Percentiles rank a stretch among this genome's conserved stretches.
Conservation (phyloP, 306 rosid genomes). For the Dalbergia cochinchinensis region DNA sequence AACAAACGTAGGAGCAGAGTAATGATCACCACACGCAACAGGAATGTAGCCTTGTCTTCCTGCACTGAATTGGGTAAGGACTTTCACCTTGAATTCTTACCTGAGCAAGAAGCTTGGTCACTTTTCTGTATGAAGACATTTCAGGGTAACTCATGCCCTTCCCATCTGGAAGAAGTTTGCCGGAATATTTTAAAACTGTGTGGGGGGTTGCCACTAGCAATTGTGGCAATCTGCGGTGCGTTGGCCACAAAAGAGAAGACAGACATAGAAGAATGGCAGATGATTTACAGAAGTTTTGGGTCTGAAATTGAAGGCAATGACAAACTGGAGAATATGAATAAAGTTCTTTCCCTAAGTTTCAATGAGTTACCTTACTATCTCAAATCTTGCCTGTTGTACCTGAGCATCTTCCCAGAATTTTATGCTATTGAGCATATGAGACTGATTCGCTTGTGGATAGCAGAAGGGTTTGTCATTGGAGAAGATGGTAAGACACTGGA, state of each 20-base stretch:
- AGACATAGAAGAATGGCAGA: constrained; percentile 61
- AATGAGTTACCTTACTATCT: constrained; percentile 72
- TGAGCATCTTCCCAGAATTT: constrained; percentile 58
- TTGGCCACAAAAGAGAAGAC: constrained; percentile 50
- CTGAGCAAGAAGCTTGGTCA: constrained; percentile 55
- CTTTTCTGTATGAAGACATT: constrained; percentile 66
- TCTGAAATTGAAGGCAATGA: constrained; percentile 54
- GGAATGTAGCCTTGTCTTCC: constrained; percentile 54
- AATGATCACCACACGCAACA: constrained; percentile 61
- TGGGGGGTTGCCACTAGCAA: constrained; percentile 65
- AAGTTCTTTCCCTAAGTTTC: constrained; percentile 63
- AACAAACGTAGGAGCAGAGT: constrained; percentile 57
- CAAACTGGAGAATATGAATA: constrained; percentile 55
- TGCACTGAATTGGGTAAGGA: constrained; percentile 48
- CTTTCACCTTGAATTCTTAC: constrained; percentile 55
- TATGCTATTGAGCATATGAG: constrained; percentile 53
- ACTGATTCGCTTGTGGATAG: constrained; percentile 68
- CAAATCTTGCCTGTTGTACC: constrained; percentile 67
- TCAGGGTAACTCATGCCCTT: constrained; percentile 54
- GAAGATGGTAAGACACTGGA: constrained; percentile 58
- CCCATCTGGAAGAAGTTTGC: constrained; percentile 48
- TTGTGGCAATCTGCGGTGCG: constrained; percentile 64
- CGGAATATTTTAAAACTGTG: constrained; percentile 47
- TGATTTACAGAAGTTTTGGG: constrained; percentile 51
- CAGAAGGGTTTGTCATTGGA: constrained; percentile 67